Conservation (phyloP, 176 grass and related monocot genomes). For the Leersia perrieri region DNA sequence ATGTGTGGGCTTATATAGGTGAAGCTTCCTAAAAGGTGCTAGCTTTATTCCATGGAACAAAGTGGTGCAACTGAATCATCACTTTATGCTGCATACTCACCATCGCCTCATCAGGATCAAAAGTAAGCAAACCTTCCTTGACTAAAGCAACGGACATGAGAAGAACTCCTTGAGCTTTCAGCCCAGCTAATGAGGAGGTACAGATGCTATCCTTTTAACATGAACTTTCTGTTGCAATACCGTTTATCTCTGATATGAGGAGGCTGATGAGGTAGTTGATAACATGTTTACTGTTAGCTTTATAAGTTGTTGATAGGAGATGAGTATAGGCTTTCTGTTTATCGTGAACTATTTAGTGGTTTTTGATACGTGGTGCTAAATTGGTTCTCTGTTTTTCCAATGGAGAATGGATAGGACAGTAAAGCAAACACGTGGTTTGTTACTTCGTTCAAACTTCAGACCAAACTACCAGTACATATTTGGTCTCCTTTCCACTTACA, state of each 20-base stretch:
- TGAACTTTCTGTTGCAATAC: slow-evolving; percentile 31
- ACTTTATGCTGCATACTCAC: slow-evolving; percentile 42
- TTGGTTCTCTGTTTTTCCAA: background rate
- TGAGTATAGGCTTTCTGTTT: slow-evolving; percentile 29
- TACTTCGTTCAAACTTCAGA: background rate
- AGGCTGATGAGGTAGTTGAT: slow-evolving; percentile 27
- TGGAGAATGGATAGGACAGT: slow-evolving; percentile 4
- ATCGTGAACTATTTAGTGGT: slow-evolving; percentile 20
- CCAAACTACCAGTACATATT: slow-evolving; percentile 14
- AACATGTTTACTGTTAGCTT: slow-evolving; percentile 32
- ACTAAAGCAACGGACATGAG: slow-evolving; percentile 29
- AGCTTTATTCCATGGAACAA: slow-evolving; percentile 56
- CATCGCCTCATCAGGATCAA: slow-evolving; percentile 51
- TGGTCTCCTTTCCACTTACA: slow-evolving; percentile 1
- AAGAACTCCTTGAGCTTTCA: slow-evolving; percentile 35
- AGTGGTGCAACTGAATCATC: slow-evolving; percentile 43
- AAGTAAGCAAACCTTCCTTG: slow-evolving; percentile 33
- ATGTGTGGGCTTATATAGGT: slow-evolving; percentile 41
- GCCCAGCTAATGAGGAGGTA: slow-evolving; percentile 23
- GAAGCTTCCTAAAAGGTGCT: slow-evolving; percentile 16
- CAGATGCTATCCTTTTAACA: slow-evolving; percentile 20
- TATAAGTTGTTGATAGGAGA: slow-evolving; percentile 23
- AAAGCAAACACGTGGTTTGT: slow-evolving; percentile 22
- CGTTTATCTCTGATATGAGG: slow-evolving; percentile 11
- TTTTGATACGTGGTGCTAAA: background rate